phyloP scores from a whole-genome alignment of 371 early-diverging fungal species.

The Mortierella sp. region DNA sequence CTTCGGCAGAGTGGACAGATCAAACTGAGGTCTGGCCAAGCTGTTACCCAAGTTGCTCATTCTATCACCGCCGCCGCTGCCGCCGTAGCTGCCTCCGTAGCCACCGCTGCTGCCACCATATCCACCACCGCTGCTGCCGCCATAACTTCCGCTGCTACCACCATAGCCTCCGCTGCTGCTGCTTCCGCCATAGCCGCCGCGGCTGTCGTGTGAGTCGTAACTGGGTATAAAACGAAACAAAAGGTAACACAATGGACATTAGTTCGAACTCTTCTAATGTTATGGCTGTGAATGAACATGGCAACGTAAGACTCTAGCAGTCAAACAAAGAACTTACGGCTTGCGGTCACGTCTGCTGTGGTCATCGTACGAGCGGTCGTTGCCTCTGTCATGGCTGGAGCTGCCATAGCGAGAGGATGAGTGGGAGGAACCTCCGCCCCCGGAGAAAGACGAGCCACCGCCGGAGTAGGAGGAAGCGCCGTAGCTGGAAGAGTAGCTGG shows the following conservation, averaged over 20 bases:
- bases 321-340: slow-evolving; percentile 49
- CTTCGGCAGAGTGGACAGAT: slow-evolving; percentile 69
- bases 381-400: slow-evolving; percentile 61
- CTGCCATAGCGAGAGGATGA: slow-evolving; percentile 42
- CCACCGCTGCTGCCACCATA: slow-evolving; percentile 55
- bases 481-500: slow-evolving; percentile 35
- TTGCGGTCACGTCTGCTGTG: slow-evolving; percentile 67
- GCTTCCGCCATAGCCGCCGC: slow-evolving; percentile 55
- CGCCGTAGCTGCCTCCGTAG: slow-evolving; percentile 57
- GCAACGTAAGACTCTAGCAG: too few species aligned
- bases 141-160: slow-evolving; percentile 24
- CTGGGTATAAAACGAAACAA: slow-evolving; percentile 25
- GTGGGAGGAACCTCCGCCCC: slow-evolving; percentile 22
- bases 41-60: slow-evolving; percentile 71
- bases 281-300: too few species aligned
- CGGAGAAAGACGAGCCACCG: slow-evolving; percentile 10
- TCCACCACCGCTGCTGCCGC: slow-evolving; percentile 52
- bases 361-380: slow-evolving; percentile 68
- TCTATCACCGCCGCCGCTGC: slow-evolving; percentile 64
- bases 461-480: slow-evolving; percentile 30
- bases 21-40: slow-evolving; percentile 78
- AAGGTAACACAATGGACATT: too few species aligned
- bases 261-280: too few species aligned
- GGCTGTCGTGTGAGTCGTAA: slow-evolving; percentile 61
- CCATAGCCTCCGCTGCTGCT: slow-evolving; percentile 26